Evolutionary conservation across 73 alveolate species (phyloP), one percentile per base, ranked within the genome.

Genomic region (Breviolum minutum): DNA sequence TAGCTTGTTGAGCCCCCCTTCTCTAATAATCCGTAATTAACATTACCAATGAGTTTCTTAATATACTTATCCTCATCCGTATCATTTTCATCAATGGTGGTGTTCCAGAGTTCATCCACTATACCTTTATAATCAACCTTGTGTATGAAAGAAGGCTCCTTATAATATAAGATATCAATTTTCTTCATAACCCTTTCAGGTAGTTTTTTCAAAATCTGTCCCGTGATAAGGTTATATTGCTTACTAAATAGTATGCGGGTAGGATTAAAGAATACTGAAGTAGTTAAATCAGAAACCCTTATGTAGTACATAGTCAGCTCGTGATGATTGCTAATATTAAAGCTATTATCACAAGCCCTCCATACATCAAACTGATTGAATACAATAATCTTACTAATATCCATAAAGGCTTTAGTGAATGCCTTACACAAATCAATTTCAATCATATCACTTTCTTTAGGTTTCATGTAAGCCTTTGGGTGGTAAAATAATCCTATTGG

Each of bases 1-100:
- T 63, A 64, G 48, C 30, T 30, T 12, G 82, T 87, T 27, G 81
- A 62, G 17, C 81, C 81, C 0, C 81, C 77, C 69, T 63, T 87
- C 62, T 87, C 95, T 32, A 87, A 87, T 29, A 87, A 68, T 13
- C 95, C 63, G 26, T n/a, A n/a, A 87, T 87, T 87, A 9, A 87
- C 95, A 63, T 63, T 64, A 22, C 40, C 95, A 7, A 87, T 63
- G 27, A 24, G 82, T 63, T 87, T 87, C 63, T 87, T 87, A 9
- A 87, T 87, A 11, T 29, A 19, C 30, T 63, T 87, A 19, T 87
- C 95, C 0, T 63, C 66, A 16, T 87, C 95, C 0, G 24, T 19
- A 29, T 30, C 63, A 7, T 61, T 29, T 24, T 87, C 95, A 68
- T 32, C 61, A n/a, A 87, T 87, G 8, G 27, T 19, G 40, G 76